Evolutionary conservation across 495 filamentous ascomycete species (phyloP).

Genomic region (Penicillium chermesinum): DNA sequence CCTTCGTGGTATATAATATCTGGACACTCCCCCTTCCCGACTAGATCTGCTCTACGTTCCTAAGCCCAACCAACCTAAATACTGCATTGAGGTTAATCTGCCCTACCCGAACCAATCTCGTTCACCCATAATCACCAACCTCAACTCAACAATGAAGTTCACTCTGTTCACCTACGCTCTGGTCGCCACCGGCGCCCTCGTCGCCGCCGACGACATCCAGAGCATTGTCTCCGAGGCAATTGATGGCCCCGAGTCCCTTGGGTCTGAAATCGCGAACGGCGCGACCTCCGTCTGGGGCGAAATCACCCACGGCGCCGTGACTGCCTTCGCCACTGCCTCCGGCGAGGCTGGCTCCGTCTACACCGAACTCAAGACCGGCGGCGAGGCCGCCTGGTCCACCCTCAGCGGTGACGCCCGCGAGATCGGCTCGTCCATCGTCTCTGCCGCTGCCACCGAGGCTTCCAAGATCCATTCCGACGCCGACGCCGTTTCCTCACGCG

Average conservation of each 20-base stretch:
- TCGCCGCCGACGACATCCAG: conserved; percentile 13
- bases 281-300: conserved; percentile 7
- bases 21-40: neutral
- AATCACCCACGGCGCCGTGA: conserved; percentile 2
- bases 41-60: neutral
- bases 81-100: neutral
- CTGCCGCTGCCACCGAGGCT: conserved; percentile 14
- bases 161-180: conserved; percentile 21
- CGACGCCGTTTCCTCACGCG: conserved; percentile 12
- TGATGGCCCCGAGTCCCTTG: conserved; percentile 2
- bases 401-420: conserved; percentile 10
- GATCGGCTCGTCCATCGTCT: conserved; percentile 8
- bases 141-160: conserved; percentile 24
- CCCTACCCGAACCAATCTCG: neutral
- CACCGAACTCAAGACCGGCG: conserved; percentile 9
- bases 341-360: conserved; percentile 10
- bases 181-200: conserved; percentile 21
- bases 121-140: neutral
- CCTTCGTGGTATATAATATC: neutral
- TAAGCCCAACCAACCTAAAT: neutral
- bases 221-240: conserved; percentile 12
- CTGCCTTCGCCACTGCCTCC: conserved; percentile 7
- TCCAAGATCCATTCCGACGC: conserved; percentile 13
- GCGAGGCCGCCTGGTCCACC: conserved; percentile 1
- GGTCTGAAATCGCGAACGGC: neutral